Evolutionary conservation across 1,284 basidiomycete genomes (phyloP), one percentile per base, ranked within the genome.

Genomic region (Ustilago sp.): DNA sequence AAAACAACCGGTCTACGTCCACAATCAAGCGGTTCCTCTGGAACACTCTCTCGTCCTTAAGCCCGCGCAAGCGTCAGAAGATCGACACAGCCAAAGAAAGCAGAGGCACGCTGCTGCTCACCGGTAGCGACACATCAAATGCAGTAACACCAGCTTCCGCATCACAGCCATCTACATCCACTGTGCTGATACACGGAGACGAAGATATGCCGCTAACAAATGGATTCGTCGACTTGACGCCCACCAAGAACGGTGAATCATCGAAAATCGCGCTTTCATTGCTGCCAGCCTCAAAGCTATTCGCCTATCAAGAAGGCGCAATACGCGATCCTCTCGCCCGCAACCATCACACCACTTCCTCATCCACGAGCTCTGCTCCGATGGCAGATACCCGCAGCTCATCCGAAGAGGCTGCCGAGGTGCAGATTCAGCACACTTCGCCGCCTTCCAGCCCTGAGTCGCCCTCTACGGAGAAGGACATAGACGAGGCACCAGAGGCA

Each of bases 271-370:
- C 52, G 4, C 13, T 43, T n/a, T 50, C 50, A 1, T 38, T 48
- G 6, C 12, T 48, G 8, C 23, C 59, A 41, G 5, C 32, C 2
- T 35, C 62, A 17, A n/a, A 36, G 31, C 23, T 50, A 57, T 15
- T 51, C 59, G 5, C 54, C 0, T 54, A 50, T 31, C 70, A 68
- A n/a, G 64, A 76, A 59, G 73, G 68, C 15, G 64, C 64, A 3
- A 71, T 76, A 35, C 73, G 68, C 9, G 64, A 76, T 39, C 71
- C 73, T 3, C 61, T 65, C n/a, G 54, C 45, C 9, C 73, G 64
- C 34, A 65, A 51, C 19, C 43, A 19, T 4, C 15, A 34, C 31
- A 12, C 12, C 9, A 51, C 57, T 17, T 63, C 63, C 2, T 61
- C 61, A 6, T 47, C 61, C 0, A 32, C 23, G 4, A 31, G 7